Conservation (phyloP, 306 rosid genomes). For the Begonia masoniana region DNA sequence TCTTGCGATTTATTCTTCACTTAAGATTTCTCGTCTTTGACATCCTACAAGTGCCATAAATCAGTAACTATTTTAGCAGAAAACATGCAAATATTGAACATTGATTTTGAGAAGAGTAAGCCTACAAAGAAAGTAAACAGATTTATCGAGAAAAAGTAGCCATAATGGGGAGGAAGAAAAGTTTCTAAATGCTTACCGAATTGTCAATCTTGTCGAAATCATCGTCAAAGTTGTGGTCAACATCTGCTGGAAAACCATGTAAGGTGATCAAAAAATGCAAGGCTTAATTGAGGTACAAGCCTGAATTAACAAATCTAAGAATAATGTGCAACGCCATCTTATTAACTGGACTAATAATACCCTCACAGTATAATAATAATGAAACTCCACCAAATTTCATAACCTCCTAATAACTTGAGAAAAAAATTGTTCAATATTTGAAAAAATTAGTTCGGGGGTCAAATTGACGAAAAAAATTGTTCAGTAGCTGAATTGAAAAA, state of each 20-base stretch:
- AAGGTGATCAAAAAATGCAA: not conserved
- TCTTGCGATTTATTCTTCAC: too few species aligned
- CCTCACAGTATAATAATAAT: not conserved
- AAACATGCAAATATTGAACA: not conserved
- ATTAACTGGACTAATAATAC: not conserved
- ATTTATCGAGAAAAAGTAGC: not conserved
- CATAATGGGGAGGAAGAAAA: not conserved
- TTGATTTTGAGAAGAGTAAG: not conserved
- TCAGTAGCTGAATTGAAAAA: too few species aligned
- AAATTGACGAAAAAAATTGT: too few species aligned
- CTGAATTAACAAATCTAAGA: not conserved
- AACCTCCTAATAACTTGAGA: not conserved
- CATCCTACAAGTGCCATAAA: constrained; percentile 48
- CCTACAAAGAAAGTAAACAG: not conserved
- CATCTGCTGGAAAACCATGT: too few species aligned
- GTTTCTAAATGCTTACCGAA: too few species aligned
- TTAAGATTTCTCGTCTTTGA: constrained; percentile 69
- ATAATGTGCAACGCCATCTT: not conserved
- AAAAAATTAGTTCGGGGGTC: too few species aligned
- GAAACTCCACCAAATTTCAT: not conserved
- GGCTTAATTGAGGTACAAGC: not conserved
- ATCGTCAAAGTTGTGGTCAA: too few species aligned
- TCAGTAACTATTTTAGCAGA: not conserved
- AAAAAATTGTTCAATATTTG: too few species aligned
- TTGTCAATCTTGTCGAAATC: too few species aligned